Base-by-base conservation (phyloP, 352 stramenopile genomes). In the Globisporangium parvum region DNA sequence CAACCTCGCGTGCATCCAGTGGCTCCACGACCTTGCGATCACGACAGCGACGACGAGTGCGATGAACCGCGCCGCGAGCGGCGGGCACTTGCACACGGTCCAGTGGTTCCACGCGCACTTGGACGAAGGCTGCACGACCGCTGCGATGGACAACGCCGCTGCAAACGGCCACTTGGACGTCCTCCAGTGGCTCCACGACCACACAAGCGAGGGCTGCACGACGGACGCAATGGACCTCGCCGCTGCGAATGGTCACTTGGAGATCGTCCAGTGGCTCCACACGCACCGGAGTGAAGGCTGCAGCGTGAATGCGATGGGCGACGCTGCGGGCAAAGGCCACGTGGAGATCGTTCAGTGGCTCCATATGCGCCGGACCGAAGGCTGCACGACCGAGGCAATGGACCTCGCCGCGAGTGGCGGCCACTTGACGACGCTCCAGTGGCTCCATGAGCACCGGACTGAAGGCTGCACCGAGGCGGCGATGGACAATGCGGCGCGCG, bases 391-490 rank as follows among this genome's bases (percentile, higher is more conserved):
- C 20, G 31, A 46, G 11, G 57, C 57, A 17, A 51, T 63, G 57
- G 57, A 58, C 40, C 18, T 20, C 9, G 57, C 51, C 10, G 50
- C 57, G 14, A 47, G 47, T 23, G 44, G 49, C 8, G 56, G 56
- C 2, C 50, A 57, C 28, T 39, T 63, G 42, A 9, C 42, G 3
- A 70, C 79, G 21, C 63, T 80, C 23, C 45, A 86, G 63, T 90
- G 80, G 80, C 54, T 87, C 8, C 74, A 88, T 45, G 49, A 61
- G 31, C 56, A 87, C 55, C 71, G 76, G 14, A 62, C 37, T 6
- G 78, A 87, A 40, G 75, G 78, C 20, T 83, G 73, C 53, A 87
- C 78, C n/a, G 48, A 57, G 23, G 26, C 40, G 44, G 56, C 56
- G 33, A 61, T 63, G 57, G 51, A 63, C 33, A 48, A 37, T 12